Conservation (phyloP, 345 rosid genomes). For the Adansonia digitata region DNA sequence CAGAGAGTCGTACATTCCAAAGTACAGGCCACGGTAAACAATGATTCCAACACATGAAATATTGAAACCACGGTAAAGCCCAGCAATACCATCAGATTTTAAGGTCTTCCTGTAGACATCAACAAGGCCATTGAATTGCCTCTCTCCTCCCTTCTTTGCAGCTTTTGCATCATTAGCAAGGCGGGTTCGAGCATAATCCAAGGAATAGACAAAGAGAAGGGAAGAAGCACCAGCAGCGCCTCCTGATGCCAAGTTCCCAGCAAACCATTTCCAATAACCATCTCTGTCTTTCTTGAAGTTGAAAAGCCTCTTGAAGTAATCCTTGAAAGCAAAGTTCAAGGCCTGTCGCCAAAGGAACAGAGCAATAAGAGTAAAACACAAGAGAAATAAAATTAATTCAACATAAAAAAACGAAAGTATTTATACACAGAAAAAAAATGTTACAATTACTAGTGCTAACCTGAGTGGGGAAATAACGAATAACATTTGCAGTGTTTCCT, state of each 20-base stretch:
- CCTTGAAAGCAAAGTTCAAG: slow-evolving; percentile 8
- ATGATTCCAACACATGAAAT: slow-evolving; percentile 5
- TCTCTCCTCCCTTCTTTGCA: slow-evolving; percentile 9
- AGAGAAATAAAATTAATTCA: neutral
- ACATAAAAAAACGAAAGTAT: neutral
- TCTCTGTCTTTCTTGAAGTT: slow-evolving; percentile 7
- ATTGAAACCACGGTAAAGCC: slow-evolving; percentile 7
- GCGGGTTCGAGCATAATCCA: slow-evolving; percentile 1
- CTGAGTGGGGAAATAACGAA: slow-evolving; percentile 8
- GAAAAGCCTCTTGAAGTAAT: slow-evolving; percentile 6
- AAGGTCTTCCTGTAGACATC: slow-evolving; percentile 3
- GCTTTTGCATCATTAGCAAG: slow-evolving; percentile 1
- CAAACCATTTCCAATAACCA: slow-evolving; percentile 7
- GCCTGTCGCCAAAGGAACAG: neutral
- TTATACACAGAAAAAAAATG: too few species aligned
- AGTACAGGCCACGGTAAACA: slow-evolving; percentile 1
- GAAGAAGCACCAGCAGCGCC: slow-evolving; percentile 9
- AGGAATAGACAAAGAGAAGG: slow-evolving; percentile 1
- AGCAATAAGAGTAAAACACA: neutral
- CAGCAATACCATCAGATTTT: slow-evolving; percentile 6
- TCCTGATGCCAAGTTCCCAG: slow-evolving; percentile 3
- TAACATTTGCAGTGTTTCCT: slow-evolving; percentile 3
- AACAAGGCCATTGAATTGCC: slow-evolving; percentile 2
- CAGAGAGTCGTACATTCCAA: neutral
- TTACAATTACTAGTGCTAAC: neutral